Base-by-base conservation (phyloP, 495 filamentous ascomycete species). In the Aspergillus wentii region DNA sequence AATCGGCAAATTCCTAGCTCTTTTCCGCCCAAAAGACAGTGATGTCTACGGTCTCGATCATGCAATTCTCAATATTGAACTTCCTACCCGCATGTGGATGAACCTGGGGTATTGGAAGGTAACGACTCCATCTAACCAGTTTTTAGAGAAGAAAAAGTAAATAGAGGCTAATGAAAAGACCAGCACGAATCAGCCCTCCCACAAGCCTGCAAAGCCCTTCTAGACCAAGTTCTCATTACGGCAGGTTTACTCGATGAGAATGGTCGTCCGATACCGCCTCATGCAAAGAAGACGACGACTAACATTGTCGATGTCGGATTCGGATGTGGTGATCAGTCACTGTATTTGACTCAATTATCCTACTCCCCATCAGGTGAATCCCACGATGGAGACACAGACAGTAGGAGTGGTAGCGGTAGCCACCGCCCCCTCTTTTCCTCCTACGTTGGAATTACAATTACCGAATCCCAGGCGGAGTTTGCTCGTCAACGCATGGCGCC, bases 261-360 rank as follows among this genome's bases (percentile, higher is more conserved):
- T 25, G 38, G 33, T 13, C 34, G 8, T 17, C 13, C 51, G 9
- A 5, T 19, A 17, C 8, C 30, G 2, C 27, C 22, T 10, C n/a
- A 23, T n/a, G n/a, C n/a, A n/a, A n/a, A n/a, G n/a, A n/a, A n/a
- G n/a, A 3, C 32, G 41, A 17, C 38, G 36, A 10, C 14, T 69
- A 51, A 45, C 13, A 25, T 75, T 7, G 33, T 75, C 8, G 71
- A 75, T 43, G 54, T 75, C 2, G 71, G 71, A 13, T 66, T 71
- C 32, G 70, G 71, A 6, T 75, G 71, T 30, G 71, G 71, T 14
- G 70, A 74, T 40, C 71, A 75, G 43, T 61, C 57, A 1, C 7
- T 69, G 2, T 52, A 61, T 30, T 16, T 72, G 14, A 44, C 25
- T 16, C 7, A 41, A 20, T 13, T 20, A 21, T 3, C 5, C 16